Conservation (phyloP, 495 filamentous ascomycete species). For the Hypoxylon fuscum region DNA sequence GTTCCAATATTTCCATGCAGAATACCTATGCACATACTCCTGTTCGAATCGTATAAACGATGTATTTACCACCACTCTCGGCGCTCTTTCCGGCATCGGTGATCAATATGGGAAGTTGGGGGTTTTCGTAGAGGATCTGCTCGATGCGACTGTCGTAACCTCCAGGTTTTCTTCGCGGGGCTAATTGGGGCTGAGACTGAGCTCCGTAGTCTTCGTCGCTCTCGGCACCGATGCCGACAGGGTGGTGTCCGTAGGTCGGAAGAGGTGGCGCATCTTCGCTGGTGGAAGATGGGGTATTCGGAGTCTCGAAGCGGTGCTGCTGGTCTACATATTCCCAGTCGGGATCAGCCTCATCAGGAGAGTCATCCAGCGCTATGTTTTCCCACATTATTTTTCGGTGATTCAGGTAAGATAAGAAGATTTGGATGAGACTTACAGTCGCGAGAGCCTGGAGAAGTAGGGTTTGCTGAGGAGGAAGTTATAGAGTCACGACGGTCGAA, state of each 20-base stretch:
- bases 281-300: slow-evolving; percentile 55
- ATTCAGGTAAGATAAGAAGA: slow-evolving; percentile 15
- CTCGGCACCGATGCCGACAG: slow-evolving; percentile 44
- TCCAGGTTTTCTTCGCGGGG: slow-evolving; percentile 74
- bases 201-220: slow-evolving; percentile 64
- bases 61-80: slow-evolving; percentile 87
- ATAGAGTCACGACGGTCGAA: slow-evolving; percentile 85
- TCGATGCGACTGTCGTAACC: slow-evolving; percentile 95
- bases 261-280: slow-evolving; percentile 51
- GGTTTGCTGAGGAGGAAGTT: slow-evolving; percentile 74
- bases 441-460: slow-evolving; percentile 66
- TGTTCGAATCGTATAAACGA: slow-evolving; percentile 96
- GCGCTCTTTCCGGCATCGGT: slow-evolving; percentile 93
- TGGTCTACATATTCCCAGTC: slow-evolving; percentile 58
- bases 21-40: slow-evolving; percentile 84
- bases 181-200: slow-evolving; percentile 62
- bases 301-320: slow-evolving; percentile 48
- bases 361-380: slow-evolving; percentile 42
- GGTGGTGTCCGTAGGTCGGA: slow-evolving; percentile 40
- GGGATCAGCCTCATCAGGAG: slow-evolving; percentile 49
- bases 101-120: slow-evolving; percentile 86
- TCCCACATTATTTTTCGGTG: slow-evolving; percentile 47
- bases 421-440: slow-evolving; percentile 51
- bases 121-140: slow-evolving; percentile 95
- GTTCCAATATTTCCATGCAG: neutral